Conservation (phyloP, 2,329 filamentous ascomycete genomes). For the Monosporascus sp. region DNA sequence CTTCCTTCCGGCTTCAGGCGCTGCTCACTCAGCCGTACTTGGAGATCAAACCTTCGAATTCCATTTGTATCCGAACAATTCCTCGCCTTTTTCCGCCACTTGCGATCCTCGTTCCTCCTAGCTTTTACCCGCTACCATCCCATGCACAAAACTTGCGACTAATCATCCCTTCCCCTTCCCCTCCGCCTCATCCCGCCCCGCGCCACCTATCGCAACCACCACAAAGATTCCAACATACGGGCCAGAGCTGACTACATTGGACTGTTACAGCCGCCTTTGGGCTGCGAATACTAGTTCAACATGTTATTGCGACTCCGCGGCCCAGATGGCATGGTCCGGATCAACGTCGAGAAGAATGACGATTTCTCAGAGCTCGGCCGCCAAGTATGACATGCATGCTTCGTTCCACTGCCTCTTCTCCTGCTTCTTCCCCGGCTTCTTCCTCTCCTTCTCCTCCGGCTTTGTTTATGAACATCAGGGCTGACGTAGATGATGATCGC, state of each 20-base stretch:
- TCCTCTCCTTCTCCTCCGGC: not conserved
- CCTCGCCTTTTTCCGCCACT: constrained; percentile 5
- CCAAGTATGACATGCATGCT: constrained; percentile 34
- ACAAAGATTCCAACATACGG: no score
- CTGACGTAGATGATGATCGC: constrained; percentile 36
- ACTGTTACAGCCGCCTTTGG: no score
- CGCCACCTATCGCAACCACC: no score
- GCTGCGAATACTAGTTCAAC: constrained; percentile 15
- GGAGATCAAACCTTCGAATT: not conserved
- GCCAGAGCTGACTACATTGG: no score
- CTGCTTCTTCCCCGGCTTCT: not conserved
- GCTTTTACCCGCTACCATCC: not conserved
- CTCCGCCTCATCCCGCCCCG: not conserved
- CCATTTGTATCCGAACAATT: constrained; percentile 3
- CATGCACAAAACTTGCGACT: not conserved
- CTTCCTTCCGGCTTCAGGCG: constrained; percentile 1
- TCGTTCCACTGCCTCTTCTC: not conserved
- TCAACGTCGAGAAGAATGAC: constrained; percentile 69
- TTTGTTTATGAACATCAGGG: not conserved
- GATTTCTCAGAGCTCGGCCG: constrained; percentile 61
- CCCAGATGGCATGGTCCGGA: constrained; percentile 86
- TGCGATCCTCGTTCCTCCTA: not conserved
- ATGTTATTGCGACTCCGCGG: constrained; percentile 87
- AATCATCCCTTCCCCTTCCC: not conserved
- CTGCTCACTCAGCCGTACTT: not conserved